A percentile compares a stretch with the other conserved stretches of the same genome.
Conservation (phyloP, 805 yeast species). For the Candida peoriensis region DNA sequence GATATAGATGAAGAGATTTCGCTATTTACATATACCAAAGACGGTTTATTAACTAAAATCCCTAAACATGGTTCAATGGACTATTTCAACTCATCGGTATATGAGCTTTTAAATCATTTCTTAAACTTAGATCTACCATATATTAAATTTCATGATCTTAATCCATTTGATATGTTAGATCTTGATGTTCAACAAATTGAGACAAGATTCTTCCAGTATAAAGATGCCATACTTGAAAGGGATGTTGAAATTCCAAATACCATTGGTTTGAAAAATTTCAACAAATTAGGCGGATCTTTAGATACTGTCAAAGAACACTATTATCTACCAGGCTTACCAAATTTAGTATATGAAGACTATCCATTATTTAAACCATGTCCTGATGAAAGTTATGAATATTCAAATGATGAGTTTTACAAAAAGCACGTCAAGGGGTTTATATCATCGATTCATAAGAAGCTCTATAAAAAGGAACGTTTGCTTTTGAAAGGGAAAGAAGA, state of each 20-base stretch:
- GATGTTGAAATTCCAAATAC: conserved; percentile 16
- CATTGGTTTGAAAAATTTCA: conserved; percentile 14
- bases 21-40: conserved; percentile 6
- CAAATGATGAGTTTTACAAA: conserved; percentile 12
- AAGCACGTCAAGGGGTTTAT: conserved; percentile 11
- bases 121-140: conserved; percentile 19
- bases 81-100: not conserved
- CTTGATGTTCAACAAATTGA: conserved; percentile 5
- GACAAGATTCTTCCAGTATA: conserved; percentile 6
- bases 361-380: conserved; percentile 20
- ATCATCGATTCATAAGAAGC: conserved; percentile 4
- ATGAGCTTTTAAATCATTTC: conserved; percentile 4
- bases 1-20: conserved; percentile 8
- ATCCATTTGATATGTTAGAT: conserved; percentile 18
- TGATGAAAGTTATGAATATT: conserved; percentile 11
- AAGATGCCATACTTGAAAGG: conserved; percentile 19
- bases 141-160: conserved; percentile 17
- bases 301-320: conserved; percentile 14
- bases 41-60: conserved; percentile 9
- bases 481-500: conserved; percentile 1
- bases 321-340: conserved; percentile 21
- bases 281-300: conserved; percentile 3
- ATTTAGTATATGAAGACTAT: conserved; percentile 20
- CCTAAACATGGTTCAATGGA: not conserved
- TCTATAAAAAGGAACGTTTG: no score